Evolutionary conservation across 257 asterid genomes (phyloP), one percentile per base, ranked within the genome.

Genomic region (Paraleonurus japonicus): DNA sequence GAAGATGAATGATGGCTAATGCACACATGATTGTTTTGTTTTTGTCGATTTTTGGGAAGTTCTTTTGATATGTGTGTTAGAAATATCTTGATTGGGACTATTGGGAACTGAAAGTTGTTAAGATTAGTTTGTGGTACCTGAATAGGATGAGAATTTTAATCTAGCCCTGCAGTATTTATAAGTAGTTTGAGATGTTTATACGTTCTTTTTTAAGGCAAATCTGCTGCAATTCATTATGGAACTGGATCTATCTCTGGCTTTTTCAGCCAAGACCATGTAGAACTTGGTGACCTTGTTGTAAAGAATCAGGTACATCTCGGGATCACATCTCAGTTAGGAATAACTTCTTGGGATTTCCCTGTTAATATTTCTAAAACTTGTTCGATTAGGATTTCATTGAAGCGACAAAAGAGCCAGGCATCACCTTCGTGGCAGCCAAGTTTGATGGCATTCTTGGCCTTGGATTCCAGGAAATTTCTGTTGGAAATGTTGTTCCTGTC

Each of bases 401-500:
- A 83, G 94, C 96, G 22, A 92, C 98, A 30, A 88, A 75, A 70
- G 98, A 92, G 73, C 88, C 94, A 2, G 88, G 98, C 78, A 78
- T 92, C 75, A 86, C 92, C 30, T 92, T 92, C 75, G 77, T 92
- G 90, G 93, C 89, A 2, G 92, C 96, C 70, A 92, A 88, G 83
- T 92, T 92, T 77, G 98, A 92, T 79, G 98, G 98, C 27, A 89
- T 92, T 66, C 96, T 92, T 51, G 98, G 98, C 62, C 98, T 92
- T 53, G 98, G 98, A 74, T 92, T 92, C 75, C 89, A 86, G 79
- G 98, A 92, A 79, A 92, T 92, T 57, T 88, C 98, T 57, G 94
- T 89, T 24, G 96, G 96, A 55, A 65, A 86, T 61, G 85, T 86
- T 64, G 85, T 89, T 78, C 98, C 98, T 27, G 85, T 92, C 85